A percentile compares a stretch with the other conserved stretches of the same genome.
Evolutionary conservation across 2,329 filamentous ascomycete genomes (phyloP).

Genomic region (Monilinia vaccinii-corymbosi): DNA sequence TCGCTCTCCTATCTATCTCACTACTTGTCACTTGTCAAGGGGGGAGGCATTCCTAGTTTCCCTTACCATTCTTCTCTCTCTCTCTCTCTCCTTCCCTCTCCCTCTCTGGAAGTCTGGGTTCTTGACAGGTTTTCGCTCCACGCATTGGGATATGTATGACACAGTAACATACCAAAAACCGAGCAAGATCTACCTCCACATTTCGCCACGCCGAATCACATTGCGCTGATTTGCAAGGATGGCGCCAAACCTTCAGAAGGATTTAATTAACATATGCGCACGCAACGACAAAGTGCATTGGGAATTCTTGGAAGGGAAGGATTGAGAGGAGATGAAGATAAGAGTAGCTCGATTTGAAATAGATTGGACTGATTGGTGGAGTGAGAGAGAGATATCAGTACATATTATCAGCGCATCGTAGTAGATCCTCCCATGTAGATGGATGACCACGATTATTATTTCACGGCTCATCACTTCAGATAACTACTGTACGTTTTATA

Average conservation of each 20-base stretch:
- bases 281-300: background rate
- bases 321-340: background rate
- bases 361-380: background rate
- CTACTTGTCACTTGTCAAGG: background rate
- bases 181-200: conserved; percentile 7
- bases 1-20: background rate
- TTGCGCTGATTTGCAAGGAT: background rate
- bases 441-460: too few species aligned
- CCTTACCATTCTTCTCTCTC: background rate
- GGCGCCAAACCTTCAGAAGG: background rate
- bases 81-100: too few species aligned
- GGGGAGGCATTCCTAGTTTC: background rate
- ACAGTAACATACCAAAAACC: background rate
- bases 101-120: too few species aligned
- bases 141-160: background rate
- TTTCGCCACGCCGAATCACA: conserved; percentile 1
- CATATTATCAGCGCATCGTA: too few species aligned
- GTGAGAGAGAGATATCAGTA: background rate
- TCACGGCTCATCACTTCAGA: too few species aligned
- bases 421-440: too few species aligned
- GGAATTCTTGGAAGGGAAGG: too few species aligned
- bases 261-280: background rate
- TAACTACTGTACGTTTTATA: too few species aligned
- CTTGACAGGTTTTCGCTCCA: background rate
- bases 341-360: background rate